Percentiles rank a stretch among this genome's conserved stretches.
phyloP scores from a whole-genome alignment of 495 filamentous ascomycete species.

The Penicillium riverlandense region DNA sequence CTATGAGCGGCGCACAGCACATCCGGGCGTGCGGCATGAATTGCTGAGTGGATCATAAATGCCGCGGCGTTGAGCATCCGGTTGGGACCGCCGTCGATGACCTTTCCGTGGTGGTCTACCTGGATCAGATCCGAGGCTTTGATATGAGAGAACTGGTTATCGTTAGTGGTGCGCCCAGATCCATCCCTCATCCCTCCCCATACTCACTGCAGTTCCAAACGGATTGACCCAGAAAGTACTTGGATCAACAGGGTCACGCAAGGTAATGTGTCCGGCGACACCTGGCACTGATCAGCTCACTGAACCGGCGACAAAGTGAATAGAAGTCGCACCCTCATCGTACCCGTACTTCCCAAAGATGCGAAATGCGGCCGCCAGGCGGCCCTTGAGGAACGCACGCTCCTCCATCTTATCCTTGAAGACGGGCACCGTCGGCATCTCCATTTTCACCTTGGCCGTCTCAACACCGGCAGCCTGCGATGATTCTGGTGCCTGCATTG shows the following conservation, averaged over 20 bases:
- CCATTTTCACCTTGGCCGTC: constrained; percentile 37
- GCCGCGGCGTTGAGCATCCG: constrained; percentile 61
- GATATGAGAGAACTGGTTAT: constrained; percentile 50
- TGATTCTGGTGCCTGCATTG: constrained; percentile 14
- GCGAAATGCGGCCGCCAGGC: constrained; percentile 59
- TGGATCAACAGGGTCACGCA: constrained; percentile 63
- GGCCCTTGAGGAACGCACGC: constrained; percentile 58
- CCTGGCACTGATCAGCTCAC: constrained; percentile 7
- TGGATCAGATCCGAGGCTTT: constrained; percentile 65
- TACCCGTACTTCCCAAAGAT: constrained; percentile 65
- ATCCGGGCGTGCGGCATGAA: constrained; percentile 65
- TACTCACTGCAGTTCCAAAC: constrained; percentile 49
- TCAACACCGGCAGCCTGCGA: constrained; percentile 19
- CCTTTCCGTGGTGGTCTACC: constrained; percentile 55
- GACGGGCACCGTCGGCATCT: constrained; percentile 41
- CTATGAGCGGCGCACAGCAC: constrained; percentile 66
- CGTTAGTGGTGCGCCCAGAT: too few relatives aligned
- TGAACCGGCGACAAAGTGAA: neutral
- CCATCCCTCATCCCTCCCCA: too few relatives aligned
- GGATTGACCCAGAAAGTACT: constrained; percentile 76
- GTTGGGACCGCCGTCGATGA: constrained; percentile 60
- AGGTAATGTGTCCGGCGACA: constrained; percentile 54
- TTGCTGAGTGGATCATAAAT: constrained; percentile 59
- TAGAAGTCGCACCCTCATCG: constrained; percentile 41
- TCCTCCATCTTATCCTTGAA: constrained; percentile 57